Evolutionary conservation across 768 basidiomycete genomes (phyloP).

Genomic region (Plicaturopsis crispa): DNA sequence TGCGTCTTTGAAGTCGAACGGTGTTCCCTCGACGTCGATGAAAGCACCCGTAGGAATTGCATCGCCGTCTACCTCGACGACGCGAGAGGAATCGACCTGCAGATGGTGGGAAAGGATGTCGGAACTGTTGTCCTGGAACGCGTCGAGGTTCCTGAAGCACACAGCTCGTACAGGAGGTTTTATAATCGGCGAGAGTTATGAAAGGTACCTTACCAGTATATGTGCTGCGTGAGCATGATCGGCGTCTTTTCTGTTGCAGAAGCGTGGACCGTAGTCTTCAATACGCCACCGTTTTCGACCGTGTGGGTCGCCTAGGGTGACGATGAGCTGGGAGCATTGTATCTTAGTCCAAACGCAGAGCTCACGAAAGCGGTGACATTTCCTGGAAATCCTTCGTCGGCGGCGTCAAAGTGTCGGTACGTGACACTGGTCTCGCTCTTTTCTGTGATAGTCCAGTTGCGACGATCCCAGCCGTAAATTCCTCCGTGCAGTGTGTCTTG

Average conservation of each 20-base stretch:
- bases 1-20: constrained; percentile 33
- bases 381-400: constrained; percentile 50
- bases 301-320: constrained; percentile 36
- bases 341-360: neutral
- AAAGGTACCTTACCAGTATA: constrained; percentile 33
- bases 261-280: constrained; percentile 36
- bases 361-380: constrained; percentile 33
- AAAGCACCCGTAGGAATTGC: constrained; percentile 31
- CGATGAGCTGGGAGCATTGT: neutral
- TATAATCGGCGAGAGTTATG: too few species aligned
- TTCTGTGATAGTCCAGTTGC: constrained; percentile 44
- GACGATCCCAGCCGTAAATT: constrained; percentile 47
- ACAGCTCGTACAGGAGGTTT: too few species aligned
- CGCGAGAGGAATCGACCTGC: constrained; percentile 17
- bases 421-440: constrained; percentile 39
- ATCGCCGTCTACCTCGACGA: constrained; percentile 31
- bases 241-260: constrained; percentile 44
- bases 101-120: constrained; percentile 16
- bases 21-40: constrained; percentile 20
- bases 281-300: constrained; percentile 33
- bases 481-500: constrained; percentile 52
- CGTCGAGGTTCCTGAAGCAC: constrained; percentile 43
- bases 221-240: constrained; percentile 49
- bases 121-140: constrained; percentile 32
- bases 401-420: constrained; percentile 43